Evolutionary conservation across 352 stramenopile species (phyloP), one percentile per base, ranked within the genome.

Genomic region (Plasmopara halstedii): DNA sequence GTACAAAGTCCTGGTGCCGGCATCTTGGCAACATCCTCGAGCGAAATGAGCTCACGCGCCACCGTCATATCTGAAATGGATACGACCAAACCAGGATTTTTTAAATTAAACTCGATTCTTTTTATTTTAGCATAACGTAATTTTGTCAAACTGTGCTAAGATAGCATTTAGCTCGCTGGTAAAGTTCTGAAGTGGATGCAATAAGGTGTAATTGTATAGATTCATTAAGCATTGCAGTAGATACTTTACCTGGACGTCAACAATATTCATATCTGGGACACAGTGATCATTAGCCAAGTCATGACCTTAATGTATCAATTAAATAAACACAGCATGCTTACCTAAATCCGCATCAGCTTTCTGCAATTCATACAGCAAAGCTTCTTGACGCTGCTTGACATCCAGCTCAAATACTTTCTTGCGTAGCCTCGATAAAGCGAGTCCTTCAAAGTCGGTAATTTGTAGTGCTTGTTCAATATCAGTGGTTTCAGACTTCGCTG

Each of bases 1-100:
- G 72, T 66, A 42, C 67, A 83, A 42, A 90, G 85, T 27, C 86
- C 85, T 17, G 87, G 87, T 36, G 79, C 72, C 4, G 86, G 86
- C 69, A 95, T 83, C 49, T 64, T 84, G 22, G 87, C 86, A 26
- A 96, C 83, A 57, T 95, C 82, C 60, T 94, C 85, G 23, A 90
- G 71, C 46, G 75, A 32, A 54, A 95, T 88, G 25, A 83, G 62
- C 36, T 71, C 57, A 27, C 48, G 51, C 23, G 41, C 19, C 25
- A 61, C 36, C 42, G 53, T 65, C 37, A 45, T n/a, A n/a, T n/a
- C n/a, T n/a, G n/a, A n/a, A n/a, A n/a, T n/a, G n/a, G n/a, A n/a
- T n/a, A n/a, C n/a, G n/a, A n/a, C n/a, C n/a, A n/a, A n/a, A n/a
- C n/a, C n/a, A n/a, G n/a, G n/a, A n/a, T n/a, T n/a, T n/a, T n/a